These are phyloP conservation scores for Fusarium ramigenum DNA, from an alignment of 2,329 filamentous ascomycete genomes.

Conservation along the genomic window DNA sequence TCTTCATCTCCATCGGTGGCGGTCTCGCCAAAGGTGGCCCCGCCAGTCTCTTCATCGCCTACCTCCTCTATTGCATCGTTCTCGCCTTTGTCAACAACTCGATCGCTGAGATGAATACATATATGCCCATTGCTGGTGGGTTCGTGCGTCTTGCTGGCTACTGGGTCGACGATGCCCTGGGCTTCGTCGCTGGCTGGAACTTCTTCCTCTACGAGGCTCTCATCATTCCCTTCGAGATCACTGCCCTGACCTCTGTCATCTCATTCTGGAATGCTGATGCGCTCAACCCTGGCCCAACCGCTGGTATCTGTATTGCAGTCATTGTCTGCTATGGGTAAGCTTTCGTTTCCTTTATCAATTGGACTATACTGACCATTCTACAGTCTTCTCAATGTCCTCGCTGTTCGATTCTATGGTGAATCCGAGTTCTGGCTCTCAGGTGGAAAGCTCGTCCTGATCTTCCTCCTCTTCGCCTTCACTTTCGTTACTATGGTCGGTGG, in stretches of 20 bases:
- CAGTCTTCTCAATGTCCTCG: constrained; percentile 51
- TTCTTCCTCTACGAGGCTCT: constrained; percentile 54
- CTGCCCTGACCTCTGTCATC: constrained; percentile 59
- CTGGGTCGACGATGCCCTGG: constrained; percentile 31
- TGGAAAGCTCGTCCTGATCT: constrained; percentile 52
- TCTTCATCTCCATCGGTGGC: constrained; percentile 36
- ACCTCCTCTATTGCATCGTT: constrained; percentile 15
- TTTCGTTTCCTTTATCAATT: too few species aligned
- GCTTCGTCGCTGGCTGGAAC: constrained; percentile 33
- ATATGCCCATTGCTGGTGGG: constrained; percentile 30
- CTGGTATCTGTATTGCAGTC: constrained; percentile 56
- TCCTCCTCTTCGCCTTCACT: constrained; percentile 65
- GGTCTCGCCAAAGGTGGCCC: constrained; percentile 32
- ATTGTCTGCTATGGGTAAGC: constrained; percentile 52
- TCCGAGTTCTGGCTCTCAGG: constrained; percentile 58
- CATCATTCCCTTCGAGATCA: constrained; percentile 62
- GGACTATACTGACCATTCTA: not conserved
- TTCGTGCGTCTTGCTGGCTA: constrained; percentile 29
- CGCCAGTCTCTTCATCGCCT: constrained; percentile 27
- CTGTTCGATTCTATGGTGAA: constrained; percentile 55
- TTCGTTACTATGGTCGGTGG: constrained; percentile 70
- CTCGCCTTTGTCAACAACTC: constrained; percentile 33
- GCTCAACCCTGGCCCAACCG: constrained; percentile 46
- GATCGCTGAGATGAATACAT: constrained; percentile 34
- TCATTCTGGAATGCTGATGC: constrained; percentile 59